Base-by-base conservation (phyloP, 2,329 filamentous ascomycete species). In the Cladosporium velox region DNA sequence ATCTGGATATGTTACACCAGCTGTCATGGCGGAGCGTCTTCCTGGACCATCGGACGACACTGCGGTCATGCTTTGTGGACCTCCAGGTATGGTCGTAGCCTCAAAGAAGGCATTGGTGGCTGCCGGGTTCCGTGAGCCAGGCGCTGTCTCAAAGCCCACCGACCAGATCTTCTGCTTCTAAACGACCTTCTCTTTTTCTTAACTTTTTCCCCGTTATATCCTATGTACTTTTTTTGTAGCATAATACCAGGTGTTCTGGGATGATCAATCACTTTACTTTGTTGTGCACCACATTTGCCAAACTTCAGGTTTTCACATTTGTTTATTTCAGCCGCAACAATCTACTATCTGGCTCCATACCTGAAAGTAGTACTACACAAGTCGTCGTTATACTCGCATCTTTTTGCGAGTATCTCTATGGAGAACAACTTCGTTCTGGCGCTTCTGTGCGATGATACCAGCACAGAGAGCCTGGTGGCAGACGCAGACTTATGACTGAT, bases 141-240 rank as follows among this genome's bases (percentile, higher is more conserved):
- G 88, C 67, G 91, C 93, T 49, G 92, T 97, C 72, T 96, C 92
- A 87, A 97, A 97, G 86, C 88, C 97, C 67, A 90, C 92, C 77
- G 93, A 98, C 80, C 94, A 97, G 80, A 91, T 98, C 72, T 97
- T 98, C 83, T 93, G 92, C 75, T 98, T 98, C 80, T 92, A 91
- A 81, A 47, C 21, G 24, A 41, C 38, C 38, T 52, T 26, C 18
- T 70, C 3, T 41, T 12, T 58, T 21, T 28, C 11, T 21, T 55
- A 4, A 47, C 21, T n/a, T 47, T 21, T 47, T 12, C 12, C n/a
- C 12, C 8, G n/a, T 18, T 18, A 44, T n/a, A 21, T 47, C n/a
- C 41, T 47, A 21, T 47, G n/a, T 54, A 30, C 24, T 30, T 28
- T 30, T 54, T 54, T n/a, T 54, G 11, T 28, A 26, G 24, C 49